Evolutionary conservation across 164 flowering plant genomes (phyloP).

Genomic region (Tetracentron sinense): DNA sequence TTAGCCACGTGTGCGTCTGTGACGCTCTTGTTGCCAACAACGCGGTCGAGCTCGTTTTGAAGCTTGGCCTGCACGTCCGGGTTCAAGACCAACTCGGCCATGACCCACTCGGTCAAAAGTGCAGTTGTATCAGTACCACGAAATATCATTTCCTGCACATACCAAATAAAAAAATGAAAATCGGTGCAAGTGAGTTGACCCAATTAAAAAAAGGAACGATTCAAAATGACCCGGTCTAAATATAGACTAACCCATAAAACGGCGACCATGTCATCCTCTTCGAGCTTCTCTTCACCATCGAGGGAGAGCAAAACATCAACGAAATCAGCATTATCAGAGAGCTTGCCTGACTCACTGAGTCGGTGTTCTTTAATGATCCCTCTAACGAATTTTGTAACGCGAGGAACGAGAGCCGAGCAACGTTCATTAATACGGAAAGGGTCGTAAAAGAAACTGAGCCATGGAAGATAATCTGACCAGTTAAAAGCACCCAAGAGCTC

Average conservation of each 20-base stretch:
- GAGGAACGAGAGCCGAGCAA: slow-evolving; percentile 50
- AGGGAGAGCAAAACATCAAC: slow-evolving; percentile 57
- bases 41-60: slow-evolving; percentile 31
- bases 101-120: slow-evolving; percentile 45
- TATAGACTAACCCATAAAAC: neutral
- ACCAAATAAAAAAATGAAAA: neutral
- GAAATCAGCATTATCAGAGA: slow-evolving; percentile 31
- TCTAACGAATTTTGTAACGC: slow-evolving; percentile 43
- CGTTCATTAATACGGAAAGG: slow-evolving; percentile 36
- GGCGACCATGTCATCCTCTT: slow-evolving; percentile 48
- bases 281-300: slow-evolving; percentile 51
- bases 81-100: slow-evolving; percentile 46
- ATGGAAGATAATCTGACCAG: slow-evolving; percentile 68
- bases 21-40: slow-evolving; percentile 17
- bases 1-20: slow-evolving; percentile 31
- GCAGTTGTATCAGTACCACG: slow-evolving; percentile 57
- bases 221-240: too few species aligned
- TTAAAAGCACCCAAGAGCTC: slow-evolving; percentile 77
- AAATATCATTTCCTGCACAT: slow-evolving; percentile 53
- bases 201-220: too few species aligned
- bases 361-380: slow-evolving; percentile 46
- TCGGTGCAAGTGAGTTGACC: too few species aligned
- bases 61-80: slow-evolving; percentile 36
- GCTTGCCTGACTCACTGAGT: neutral
- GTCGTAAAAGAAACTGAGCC: slow-evolving; percentile 52